Conservation (phyloP, 768 basidiomycete species). For the Mycena sanguinolenta region DNA sequence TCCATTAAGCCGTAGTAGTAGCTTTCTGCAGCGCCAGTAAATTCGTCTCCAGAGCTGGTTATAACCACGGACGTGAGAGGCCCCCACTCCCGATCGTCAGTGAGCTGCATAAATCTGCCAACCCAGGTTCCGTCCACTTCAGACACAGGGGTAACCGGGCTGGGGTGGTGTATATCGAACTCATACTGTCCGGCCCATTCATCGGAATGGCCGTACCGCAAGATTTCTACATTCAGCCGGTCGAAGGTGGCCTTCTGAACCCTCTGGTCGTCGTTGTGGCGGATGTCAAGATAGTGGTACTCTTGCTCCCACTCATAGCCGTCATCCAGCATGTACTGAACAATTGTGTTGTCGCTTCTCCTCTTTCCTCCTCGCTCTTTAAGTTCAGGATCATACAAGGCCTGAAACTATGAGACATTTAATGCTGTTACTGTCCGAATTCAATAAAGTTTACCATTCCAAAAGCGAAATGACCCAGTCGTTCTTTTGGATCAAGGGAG, state of each 20-base stretch:
- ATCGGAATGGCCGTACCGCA: no score
- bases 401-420: constrained; percentile 18
- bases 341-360: constrained; percentile 20
- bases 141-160: no score
- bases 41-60: no score
- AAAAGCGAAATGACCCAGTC: constrained; percentile 20
- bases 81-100: no score
- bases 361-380: constrained; percentile 7
- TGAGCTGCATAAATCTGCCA: no score
- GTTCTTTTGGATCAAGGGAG: constrained; percentile 13
- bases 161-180: no score
- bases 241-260: constrained; percentile 6
- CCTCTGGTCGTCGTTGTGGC: constrained; percentile 17
- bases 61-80: no score
- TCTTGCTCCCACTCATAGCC: background rate
- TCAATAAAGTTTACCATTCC: constrained; percentile 22
- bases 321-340: constrained; percentile 13
- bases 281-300: constrained; percentile 9
- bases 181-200: no score
- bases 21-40: background rate
- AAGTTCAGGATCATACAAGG: background rate
- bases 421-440: background rate
- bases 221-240: background rate
- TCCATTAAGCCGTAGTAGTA: background rate
- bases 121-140: no score